Evolutionary conservation across 1,284 basidiomycete species (phyloP).

Genomic region (Retiboletus flavoniger): DNA sequence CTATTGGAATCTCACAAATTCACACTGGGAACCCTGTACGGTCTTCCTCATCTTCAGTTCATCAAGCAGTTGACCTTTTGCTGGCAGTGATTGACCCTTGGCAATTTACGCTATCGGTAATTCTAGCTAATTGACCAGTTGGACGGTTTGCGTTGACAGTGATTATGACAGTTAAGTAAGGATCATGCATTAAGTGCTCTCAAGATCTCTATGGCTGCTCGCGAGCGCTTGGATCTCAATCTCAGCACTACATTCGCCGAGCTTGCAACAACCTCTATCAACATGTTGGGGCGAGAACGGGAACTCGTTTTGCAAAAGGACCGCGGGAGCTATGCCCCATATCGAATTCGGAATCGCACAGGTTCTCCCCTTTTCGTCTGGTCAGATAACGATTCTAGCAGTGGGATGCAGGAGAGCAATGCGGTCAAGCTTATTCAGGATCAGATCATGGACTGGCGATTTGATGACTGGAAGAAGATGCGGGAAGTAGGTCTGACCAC

Average conservation of each 20-base stretch:
- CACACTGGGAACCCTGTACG: conserved; percentile 97
- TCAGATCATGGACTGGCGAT: conserved; percentile 89
- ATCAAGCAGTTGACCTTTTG: conserved; percentile 1
- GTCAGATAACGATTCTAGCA: conserved; percentile 68
- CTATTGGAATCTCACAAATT: conserved; percentile 97
- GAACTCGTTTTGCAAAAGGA: conserved; percentile 70
- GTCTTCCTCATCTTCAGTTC: conserved; percentile 8
- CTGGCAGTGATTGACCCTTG: conserved; percentile 90
- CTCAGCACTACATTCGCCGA: conserved; percentile 91
- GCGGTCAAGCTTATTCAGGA: conserved; percentile 67
- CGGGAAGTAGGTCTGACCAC: conserved; percentile 67
- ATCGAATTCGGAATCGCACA: conserved; percentile 89
- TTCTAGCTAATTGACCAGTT: background rate
- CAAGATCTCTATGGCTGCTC: conserved; percentile 68
- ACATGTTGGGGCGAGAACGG: conserved; percentile 73
- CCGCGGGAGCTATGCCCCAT: conserved; percentile 89
- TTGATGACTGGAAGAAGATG: conserved; percentile 95
- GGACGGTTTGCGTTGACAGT: conserved; percentile 12
- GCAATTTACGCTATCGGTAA: conserved; percentile 79
- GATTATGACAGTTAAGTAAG: conserved; percentile 47
- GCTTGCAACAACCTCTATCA: conserved; percentile 74
- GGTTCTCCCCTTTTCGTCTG: conserved; percentile 81
- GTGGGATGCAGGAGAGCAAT: conserved; percentile 45
- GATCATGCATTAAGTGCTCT: conserved; percentile 56
- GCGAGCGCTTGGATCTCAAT: conserved; percentile 89